Conservation (phyloP, 2,329 filamentous ascomycete species). For the Xylariaceae sp. region DNA sequence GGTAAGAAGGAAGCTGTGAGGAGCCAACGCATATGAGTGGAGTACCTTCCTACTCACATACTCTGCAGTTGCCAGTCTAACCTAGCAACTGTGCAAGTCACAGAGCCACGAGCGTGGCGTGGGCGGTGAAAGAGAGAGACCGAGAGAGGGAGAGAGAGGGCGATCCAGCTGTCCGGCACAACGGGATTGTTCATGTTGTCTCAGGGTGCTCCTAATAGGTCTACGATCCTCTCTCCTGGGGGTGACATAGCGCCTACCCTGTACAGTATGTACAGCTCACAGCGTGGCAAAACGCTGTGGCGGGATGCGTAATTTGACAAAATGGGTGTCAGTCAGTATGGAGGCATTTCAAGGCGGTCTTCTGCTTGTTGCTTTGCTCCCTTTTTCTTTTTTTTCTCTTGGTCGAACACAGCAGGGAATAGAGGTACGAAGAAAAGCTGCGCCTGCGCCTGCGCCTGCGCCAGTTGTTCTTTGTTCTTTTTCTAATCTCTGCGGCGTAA, state of each 20-base stretch:
- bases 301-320: slow-evolving; percentile 6
- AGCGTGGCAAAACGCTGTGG: slow-evolving; percentile 22
- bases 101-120: slow-evolving; percentile 14
- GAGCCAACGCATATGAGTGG: slow-evolving; percentile 20
- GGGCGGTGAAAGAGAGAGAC: no score
- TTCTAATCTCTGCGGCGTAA: slow-evolving; percentile 18
- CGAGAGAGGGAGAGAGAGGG: no score
- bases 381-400: neutral
- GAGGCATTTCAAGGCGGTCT: neutral
- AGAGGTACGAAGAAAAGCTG: no score
- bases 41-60: no score
- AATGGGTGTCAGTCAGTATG: neutral
- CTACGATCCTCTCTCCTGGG: slow-evolving; percentile 4
- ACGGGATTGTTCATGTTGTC: no score
- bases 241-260: slow-evolving; percentile 4
- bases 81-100: slow-evolving; percentile 12
- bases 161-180: no score
- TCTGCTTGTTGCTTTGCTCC: neutral
- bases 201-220: no score
- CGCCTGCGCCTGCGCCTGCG: no score
- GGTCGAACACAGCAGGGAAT: no score
- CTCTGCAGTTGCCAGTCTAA: no score
- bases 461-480: slow-evolving; percentile 1
- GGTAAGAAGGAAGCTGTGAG: slow-evolving; percentile 22
- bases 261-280: slow-evolving; percentile 12